Evolutionary conservation across 2,329 filamentous ascomycete genomes (phyloP), one percentile per base, ranked within the genome.

Genomic region (Hypoxylon rubiginosum): DNA sequence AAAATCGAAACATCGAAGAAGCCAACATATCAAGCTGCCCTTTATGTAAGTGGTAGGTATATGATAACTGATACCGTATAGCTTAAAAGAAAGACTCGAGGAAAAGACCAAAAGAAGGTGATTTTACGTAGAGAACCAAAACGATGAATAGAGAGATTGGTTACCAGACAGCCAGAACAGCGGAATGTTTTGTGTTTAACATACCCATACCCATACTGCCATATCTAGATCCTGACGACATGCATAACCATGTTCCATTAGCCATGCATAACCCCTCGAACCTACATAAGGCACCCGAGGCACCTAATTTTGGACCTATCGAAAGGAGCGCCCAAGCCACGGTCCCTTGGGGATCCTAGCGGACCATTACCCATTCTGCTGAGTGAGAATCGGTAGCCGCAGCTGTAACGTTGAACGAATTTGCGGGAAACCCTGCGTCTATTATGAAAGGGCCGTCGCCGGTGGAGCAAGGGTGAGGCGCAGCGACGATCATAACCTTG

Each of bases 401-500:
- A 28, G 36, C 58, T 64, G 57, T 46, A 66, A 66, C 61, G 59
- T 68, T 63, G 53, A 66, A 51, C 51, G 48, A 65, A 36, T 48
- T 66, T 30, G 45, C 57, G 50, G 60, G 39, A 62, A 64, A 62
- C 60, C 64, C 58, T 69, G 59, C 53, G 56, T 41, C 45, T 46
- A 45, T 58, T 48, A 61, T 65, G 56, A 62, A 66, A 61, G 64
- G 55, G 58, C 41, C 21, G 30, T 17, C 24, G 24, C 48, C 26
- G 54, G 56, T 62, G 58, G 64, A 64, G 57, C 49, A 28, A 49
- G 53, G 43, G 26, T 11, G 61, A 58, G 62, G 64, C 58, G 64
- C 61, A 67, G 67, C 39, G 64, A 63, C 58, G 67, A 68, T 70
- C 67, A 49, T 17, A 64, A 65, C 67, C 58, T 62, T 55, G 58